phyloP scores from a whole-genome alignment of 2,329 filamentous ascomycete species.

The Scedosporium aurantiacum region DNA sequence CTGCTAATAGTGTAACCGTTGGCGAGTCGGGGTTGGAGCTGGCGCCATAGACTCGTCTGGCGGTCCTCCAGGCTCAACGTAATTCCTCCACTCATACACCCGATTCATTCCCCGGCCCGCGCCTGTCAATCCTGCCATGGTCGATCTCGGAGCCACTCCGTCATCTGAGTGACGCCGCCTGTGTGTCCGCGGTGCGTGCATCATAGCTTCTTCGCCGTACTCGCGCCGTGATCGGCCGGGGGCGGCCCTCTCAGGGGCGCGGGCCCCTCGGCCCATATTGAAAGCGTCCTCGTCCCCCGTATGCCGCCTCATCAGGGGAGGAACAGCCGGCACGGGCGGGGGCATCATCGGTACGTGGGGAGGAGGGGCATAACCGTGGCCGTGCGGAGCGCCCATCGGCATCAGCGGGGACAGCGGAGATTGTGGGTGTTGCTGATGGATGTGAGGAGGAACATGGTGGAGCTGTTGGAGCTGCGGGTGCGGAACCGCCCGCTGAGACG shows the following conservation, averaged over 20 bases:
- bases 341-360: not conserved
- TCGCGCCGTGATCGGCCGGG: conserved; percentile 3
- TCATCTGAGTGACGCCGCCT: conserved; percentile 1
- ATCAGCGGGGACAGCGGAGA: conserved; percentile 2
- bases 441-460: not conserved
- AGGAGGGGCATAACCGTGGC: not conserved
- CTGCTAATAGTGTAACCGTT: not conserved
- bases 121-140: conserved; percentile 4
- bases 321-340: not conserved
- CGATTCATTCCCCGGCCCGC: conserved; percentile 3
- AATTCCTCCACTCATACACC: conserved; percentile 5
- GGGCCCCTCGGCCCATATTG: not conserved
- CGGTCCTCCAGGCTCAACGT: conserved; percentile 2
- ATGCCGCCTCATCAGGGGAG: not conserved
- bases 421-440: not conserved
- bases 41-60: not conserved
- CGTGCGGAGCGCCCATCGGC: not conserved
- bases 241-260: not conserved
- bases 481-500: not conserved
- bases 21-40: not conserved
- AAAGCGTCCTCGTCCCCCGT: not conserved
- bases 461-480: not conserved
- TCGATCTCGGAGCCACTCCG: not conserved
- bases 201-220: not conserved
- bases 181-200: not conserved